Conservation (phyloP, 768 basidiomycete species). For the Pleurotus ostreatus region DNA sequence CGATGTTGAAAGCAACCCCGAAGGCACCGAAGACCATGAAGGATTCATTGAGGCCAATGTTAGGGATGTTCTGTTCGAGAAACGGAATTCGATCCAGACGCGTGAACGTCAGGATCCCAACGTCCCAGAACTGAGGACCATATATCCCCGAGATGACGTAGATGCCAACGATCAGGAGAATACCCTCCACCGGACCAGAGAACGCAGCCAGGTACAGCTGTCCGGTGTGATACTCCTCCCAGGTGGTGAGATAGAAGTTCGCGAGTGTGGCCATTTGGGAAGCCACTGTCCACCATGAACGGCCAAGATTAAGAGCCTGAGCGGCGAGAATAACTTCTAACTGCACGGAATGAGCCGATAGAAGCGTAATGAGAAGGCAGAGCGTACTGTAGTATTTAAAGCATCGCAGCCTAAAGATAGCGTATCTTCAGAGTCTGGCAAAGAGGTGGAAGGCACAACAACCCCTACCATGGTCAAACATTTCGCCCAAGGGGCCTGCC, state of each 20-base stretch:
- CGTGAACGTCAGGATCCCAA: slow-evolving; percentile 55
- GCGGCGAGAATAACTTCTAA: slow-evolving; percentile 82
- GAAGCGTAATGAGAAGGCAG: neutral
- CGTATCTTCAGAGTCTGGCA: too few relatives aligned
- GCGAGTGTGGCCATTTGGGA: slow-evolving; percentile 74
- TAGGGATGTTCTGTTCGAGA: slow-evolving; percentile 48
- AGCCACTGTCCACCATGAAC: slow-evolving; percentile 97
- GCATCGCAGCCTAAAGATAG: slow-evolving; percentile 72
- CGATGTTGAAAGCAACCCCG: slow-evolving; percentile 76
- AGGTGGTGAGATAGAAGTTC: slow-evolving; percentile 81
- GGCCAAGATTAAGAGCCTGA: slow-evolving; percentile 84
- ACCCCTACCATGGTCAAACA: slow-evolving; percentile 91
- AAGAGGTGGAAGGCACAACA: too few relatives aligned
- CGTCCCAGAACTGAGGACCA: slow-evolving; percentile 82
- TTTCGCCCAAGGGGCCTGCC: slow-evolving; percentile 95
- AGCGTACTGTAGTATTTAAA: slow-evolving; percentile 83
- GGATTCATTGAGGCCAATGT: slow-evolving; percentile 74
- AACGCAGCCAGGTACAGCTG: slow-evolving; percentile 89
- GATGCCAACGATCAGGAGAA: slow-evolving; percentile 76
- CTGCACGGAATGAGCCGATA: slow-evolving; percentile 31
- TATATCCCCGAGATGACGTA: slow-evolving; percentile 76
- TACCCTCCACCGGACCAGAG: slow-evolving; percentile 96
- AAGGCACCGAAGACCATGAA: slow-evolving; percentile 82
- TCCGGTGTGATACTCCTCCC: slow-evolving; percentile 89
- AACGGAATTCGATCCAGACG: slow-evolving; percentile 47